Conservation (phyloP, 305 asterid genomes). For the Solanum hybrid region DNA sequence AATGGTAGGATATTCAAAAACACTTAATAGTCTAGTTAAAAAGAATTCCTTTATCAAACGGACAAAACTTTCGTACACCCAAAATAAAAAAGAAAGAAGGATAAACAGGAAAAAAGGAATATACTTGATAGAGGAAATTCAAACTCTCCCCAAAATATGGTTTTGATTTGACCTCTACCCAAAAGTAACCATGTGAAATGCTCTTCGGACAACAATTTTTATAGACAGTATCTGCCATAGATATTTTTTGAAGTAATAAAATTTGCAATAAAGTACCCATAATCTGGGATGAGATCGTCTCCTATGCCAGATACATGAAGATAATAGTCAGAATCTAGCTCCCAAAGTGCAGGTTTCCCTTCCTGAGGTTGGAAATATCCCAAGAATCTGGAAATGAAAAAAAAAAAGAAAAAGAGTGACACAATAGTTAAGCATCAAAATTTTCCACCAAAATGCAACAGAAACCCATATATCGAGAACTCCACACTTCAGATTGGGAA, state of each 20-base stretch:
- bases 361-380: conserved; percentile 98
- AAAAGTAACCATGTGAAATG: background rate
- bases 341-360: conserved; percentile 98
- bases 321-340: conserved; percentile 96
- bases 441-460: background rate
- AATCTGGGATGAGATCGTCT: conserved; percentile 69
- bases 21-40: background rate
- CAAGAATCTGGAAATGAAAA: conserved; percentile 57
- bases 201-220: background rate
- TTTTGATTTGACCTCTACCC: background rate
- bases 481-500: background rate
- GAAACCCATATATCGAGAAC: background rate
- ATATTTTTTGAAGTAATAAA: background rate
- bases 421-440: background rate
- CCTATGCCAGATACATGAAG: conserved; percentile 94
- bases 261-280: conserved; percentile 7
- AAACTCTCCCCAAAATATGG: background rate
- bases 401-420: conserved; percentile 4
- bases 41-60: background rate
- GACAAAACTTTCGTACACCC: background rate
- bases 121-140: background rate
- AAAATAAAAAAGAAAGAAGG: background rate
- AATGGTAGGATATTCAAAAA: background rate
- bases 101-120: background rate
- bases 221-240: background rate